These are phyloP conservation scores for Asterophora lycoperdoides DNA, from an alignment of 768 basidiomycete species.

Conservation along the genomic window DNA sequence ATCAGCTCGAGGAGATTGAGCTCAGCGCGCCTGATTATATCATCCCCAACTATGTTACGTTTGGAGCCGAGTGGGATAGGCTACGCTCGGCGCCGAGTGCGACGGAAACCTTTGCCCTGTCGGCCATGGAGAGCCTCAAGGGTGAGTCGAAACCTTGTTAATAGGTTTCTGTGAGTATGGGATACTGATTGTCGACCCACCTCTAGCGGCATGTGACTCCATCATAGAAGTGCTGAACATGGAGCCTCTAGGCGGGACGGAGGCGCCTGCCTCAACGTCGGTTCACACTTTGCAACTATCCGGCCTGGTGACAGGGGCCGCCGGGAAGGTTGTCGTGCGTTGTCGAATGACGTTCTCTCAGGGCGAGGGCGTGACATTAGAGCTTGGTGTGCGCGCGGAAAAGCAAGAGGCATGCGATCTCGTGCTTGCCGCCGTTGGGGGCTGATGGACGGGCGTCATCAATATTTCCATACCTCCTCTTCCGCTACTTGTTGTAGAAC, in stretches of 20 bases:
- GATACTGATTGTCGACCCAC: conserved; percentile 15
- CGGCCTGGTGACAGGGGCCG: conserved; percentile 86
- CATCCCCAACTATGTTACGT: conserved; percentile 89
- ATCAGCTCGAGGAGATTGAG: conserved; percentile 95
- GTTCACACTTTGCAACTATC: conserved; percentile 95
- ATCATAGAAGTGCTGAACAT: conserved; percentile 95
- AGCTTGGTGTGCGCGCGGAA: conserved; percentile 89
- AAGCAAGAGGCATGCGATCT: conserved; percentile 81
- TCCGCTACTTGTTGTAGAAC: conserved; percentile 13
- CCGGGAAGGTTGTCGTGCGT: conserved; percentile 92
- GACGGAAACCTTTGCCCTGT: conserved; percentile 91
- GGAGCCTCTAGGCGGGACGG: conserved; percentile 93
- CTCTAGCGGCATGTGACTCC: conserved; percentile 88
- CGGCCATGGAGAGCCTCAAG: conserved; percentile 90
- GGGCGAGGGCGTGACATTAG: conserved; percentile 89
- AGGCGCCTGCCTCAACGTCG: conserved; percentile 72
- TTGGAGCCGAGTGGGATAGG: conserved; percentile 94
- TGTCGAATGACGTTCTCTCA: conserved; percentile 93
- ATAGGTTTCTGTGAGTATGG: conserved; percentile 2
- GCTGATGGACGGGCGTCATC: conserved; percentile 29
- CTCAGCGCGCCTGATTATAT: conserved; percentile 94
- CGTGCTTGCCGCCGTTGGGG: conserved; percentile 86
- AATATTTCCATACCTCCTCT: background rate
- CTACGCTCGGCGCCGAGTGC: conserved; percentile 70
- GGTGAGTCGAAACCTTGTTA: conserved; percentile 45